A percentile compares a stretch with the other conserved stretches of the same genome.
phyloP scores from a whole-genome alignment of 129 eudicot genomes.

The Tagetes patula region DNA sequence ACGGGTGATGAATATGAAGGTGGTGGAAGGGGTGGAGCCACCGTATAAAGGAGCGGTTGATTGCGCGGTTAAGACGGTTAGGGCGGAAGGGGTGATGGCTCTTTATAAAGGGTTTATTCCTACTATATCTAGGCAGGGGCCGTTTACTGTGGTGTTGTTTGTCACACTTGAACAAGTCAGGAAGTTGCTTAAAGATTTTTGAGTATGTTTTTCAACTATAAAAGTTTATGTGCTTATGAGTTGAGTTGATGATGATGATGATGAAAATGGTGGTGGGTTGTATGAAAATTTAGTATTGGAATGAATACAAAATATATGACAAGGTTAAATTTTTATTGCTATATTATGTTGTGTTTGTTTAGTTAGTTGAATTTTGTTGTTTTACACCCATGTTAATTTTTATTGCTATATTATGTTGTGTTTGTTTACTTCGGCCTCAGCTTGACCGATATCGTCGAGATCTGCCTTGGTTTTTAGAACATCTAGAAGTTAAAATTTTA shows the following conservation, averaged over 20 bases:
- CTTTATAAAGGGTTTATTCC: slow-evolving; percentile 76
- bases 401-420: no score
- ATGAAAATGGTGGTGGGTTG: neutral
- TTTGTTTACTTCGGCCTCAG: slow-evolving; percentile 48
- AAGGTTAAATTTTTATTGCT: neutral
- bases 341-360: neutral
- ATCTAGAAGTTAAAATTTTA: slow-evolving; percentile 36
- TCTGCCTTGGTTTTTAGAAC: slow-evolving; percentile 54
- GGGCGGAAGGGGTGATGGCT: slow-evolving; percentile 67
- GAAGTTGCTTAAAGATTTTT: slow-evolving; percentile 59
- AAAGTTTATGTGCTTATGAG: no score
- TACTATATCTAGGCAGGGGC: slow-evolving; percentile 77
- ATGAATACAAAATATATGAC: neutral
- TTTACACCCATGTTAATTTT: no score
- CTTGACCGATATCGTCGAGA: slow-evolving; percentile 54
- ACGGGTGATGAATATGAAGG: slow-evolving; percentile 79
- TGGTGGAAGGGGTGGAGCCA: slow-evolving; percentile 52
- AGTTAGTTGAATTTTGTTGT: neutral
- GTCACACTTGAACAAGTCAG: slow-evolving; percentile 79
- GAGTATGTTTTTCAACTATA: neutral
- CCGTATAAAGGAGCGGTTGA: slow-evolving; percentile 70
- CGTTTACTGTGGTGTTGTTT: slow-evolving; percentile 68
- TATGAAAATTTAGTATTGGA: neutral
- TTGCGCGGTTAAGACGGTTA: slow-evolving; percentile 66
- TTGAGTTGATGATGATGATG: neutral